phyloP scores from a whole-genome alignment of 768 basidiomycete genomes.

The Suillus alpinus region DNA sequence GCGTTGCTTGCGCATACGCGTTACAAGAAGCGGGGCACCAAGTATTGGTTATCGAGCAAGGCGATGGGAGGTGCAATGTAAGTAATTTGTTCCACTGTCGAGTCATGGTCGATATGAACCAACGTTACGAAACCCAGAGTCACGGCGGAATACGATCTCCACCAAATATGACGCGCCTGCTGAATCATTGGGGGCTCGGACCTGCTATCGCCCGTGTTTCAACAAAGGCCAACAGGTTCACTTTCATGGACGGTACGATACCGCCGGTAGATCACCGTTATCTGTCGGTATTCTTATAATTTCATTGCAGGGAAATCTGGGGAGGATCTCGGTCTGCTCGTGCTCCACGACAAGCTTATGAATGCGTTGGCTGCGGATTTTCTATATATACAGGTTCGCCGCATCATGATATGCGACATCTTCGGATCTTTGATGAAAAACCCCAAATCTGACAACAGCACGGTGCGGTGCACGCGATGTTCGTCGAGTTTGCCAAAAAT shows the following conservation, averaged over 20 bases:
- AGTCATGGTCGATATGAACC: background rate
- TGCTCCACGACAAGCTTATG: conserved; percentile 43
- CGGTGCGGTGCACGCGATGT: conserved; percentile 45
- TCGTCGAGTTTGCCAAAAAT: conserved; percentile 44
- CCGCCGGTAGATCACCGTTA: background rate
- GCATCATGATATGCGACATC: background rate
- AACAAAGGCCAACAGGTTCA: conserved; percentile 12
- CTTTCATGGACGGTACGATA: conserved; percentile 17
- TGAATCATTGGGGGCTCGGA: conserved; percentile 52
- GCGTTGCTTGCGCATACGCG: conserved; percentile 53
- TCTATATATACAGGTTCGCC: conserved; percentile 43
- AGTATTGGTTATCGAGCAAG: conserved; percentile 52
- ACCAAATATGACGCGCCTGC: conserved; percentile 56
- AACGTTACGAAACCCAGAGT: conserved; percentile 20
- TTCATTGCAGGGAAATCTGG: conserved; percentile 38
- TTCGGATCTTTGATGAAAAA: background rate
- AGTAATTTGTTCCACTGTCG: background rate
- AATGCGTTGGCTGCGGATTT: conserved; percentile 45
- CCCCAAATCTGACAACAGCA: conserved; percentile 34
- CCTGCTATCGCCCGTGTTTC: conserved; percentile 37
- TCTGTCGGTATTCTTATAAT: conserved; percentile 11
- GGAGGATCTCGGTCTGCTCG: conserved; percentile 40
- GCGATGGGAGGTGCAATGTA: conserved; percentile 37
- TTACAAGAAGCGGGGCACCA: conserved; percentile 54
- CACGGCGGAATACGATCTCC: conserved; percentile 42